Evolutionary conservation across 163 green algal species (phyloP).

Genomic region (Chloroidium sp.): DNA sequence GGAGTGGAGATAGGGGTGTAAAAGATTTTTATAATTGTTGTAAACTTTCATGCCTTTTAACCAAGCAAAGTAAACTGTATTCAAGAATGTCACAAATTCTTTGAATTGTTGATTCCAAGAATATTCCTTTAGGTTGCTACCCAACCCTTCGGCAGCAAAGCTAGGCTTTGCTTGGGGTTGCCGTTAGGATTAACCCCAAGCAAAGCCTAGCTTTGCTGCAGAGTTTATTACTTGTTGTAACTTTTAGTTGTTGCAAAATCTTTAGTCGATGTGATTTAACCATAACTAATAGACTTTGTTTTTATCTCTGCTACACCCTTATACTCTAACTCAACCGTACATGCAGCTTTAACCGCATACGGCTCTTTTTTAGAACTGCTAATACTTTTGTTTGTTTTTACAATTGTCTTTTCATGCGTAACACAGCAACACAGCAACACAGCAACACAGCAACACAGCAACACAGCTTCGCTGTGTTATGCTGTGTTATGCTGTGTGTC

Average conservation of each 20-base stretch:
- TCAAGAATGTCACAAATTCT: not conserved
- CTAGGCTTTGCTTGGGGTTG: too few species aligned
- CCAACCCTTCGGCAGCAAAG: too few species aligned
- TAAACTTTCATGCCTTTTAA: slow-evolving; percentile 14
- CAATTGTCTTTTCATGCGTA: too few species aligned
- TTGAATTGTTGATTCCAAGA: too few species aligned
- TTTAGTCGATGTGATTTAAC: slow-evolving; percentile 2
- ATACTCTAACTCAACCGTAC: not conserved
- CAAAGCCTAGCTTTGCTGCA: slow-evolving; percentile 17
- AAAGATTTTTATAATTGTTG: slow-evolving; percentile 22
- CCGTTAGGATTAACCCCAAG: not conserved
- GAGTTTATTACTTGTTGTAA: not conserved
- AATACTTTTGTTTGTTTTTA: too few species aligned
- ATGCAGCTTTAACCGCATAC: slow-evolving; percentile 6
- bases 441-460: too few species aligned
- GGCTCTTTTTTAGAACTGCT: not conserved
- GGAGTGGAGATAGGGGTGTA: slow-evolving; percentile 20
- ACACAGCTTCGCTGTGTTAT: too few species aligned
- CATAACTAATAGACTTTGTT: not conserved
- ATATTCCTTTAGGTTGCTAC: too few species aligned
- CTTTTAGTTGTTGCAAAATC: not conserved
- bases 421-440: too few species aligned
- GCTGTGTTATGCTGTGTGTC: too few species aligned
- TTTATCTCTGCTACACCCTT: not conserved
- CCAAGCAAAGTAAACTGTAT: slow-evolving; percentile 15